Percentiles rank a stretch among this genome's conserved stretches.
These are phyloP conservation scores for Cladophialophora bantiana DNA, from an alignment of 2,329 filamentous ascomycete genomes.

Conservation along the genomic window DNA sequence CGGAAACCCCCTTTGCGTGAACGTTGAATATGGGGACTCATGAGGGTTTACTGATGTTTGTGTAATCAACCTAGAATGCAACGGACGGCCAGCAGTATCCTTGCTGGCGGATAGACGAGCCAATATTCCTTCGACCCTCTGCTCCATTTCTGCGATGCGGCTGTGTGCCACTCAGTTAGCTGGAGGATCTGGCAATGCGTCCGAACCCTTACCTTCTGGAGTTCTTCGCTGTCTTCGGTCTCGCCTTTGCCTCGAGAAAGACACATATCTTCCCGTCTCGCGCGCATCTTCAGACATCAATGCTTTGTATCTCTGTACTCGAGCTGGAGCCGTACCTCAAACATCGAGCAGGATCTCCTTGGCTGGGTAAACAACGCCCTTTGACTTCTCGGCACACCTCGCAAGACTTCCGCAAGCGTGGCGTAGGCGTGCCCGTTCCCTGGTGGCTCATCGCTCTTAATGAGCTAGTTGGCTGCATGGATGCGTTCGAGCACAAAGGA, in stretches of 20 bases:
- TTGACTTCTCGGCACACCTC: slow-evolving; percentile 9
- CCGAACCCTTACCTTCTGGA: background rate
- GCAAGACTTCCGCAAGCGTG: background rate
- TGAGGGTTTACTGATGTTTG: background rate
- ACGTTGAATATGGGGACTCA: background rate
- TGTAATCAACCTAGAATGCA: background rate
- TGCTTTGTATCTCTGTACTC: too few species aligned
- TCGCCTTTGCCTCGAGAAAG: slow-evolving; percentile 6
- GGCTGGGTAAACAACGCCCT: slow-evolving; percentile 3
- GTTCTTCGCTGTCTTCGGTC: background rate
- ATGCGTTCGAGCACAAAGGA: background rate
- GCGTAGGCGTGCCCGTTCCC: background rate
- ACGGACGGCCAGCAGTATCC: background rate
- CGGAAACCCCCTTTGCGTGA: background rate
- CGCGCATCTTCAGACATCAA: slow-evolving; percentile 3
- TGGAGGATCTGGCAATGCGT: background rate
- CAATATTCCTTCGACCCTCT: slow-evolving; percentile 8
- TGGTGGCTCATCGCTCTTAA: background rate
- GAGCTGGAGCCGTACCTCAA: slow-evolving; percentile 2
- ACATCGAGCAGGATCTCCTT: slow-evolving; percentile 4
- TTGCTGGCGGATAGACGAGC: slow-evolving; percentile 3
- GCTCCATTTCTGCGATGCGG: slow-evolving; percentile 1
- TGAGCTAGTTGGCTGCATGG: background rate
- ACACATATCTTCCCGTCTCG: background rate
- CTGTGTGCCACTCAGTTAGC: background rate